Base-by-base conservation (phyloP, 2,329 filamentous ascomycete species). In the Claviceps cyperi region DNA sequence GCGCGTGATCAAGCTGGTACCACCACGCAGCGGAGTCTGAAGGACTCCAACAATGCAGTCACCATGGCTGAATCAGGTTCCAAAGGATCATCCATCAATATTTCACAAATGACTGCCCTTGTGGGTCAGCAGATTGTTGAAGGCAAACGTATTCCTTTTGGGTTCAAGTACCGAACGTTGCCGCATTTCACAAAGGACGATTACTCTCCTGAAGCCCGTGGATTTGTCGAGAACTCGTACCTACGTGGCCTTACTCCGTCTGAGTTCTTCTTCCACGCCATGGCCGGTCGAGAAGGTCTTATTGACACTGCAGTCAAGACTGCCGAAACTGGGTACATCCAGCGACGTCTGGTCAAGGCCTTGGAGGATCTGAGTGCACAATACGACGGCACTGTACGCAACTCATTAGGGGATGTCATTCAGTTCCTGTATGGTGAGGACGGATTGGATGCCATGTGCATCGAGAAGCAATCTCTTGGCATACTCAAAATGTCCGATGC, bases 231-330 rank as follows among this genome's bases (percentile, higher is more conserved):
- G 68, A 98, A 98, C 70, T 98, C 92, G 0, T 98, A 98, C 60
- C 79, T 98, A 13, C 86, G 92, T 73, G 92, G 92, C 50, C 72
- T 98, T 52, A 98, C 94, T 0, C 92, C 92, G 0, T 84, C 86
- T 1, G 92, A 98, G 59, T 98, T 98, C 71, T 98, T 96, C 74
- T 98, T 98, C 77, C 92, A 98, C 78, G 92, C 92, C 63, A 98
- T 98, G 92, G 92, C 92, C 75, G 92, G 92, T 88, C 83, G 92
- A 74, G 92, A 98, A 71, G 92, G 92, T 94, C 77, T 98, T 50
- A 98, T 98, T 60, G 92, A 98, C 77, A 98, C 92, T 48, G 92
- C 92, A 57, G 94, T 98, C 70, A 98, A 98, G 78, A 98, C 92
- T 56, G 92, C 92, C 19, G 94, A 98, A 69, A 98, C 94, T 51